phyloP scores from a whole-genome alignment of 2,329 filamentous ascomycete genomes.

The Parascedosporium putredinis region DNA sequence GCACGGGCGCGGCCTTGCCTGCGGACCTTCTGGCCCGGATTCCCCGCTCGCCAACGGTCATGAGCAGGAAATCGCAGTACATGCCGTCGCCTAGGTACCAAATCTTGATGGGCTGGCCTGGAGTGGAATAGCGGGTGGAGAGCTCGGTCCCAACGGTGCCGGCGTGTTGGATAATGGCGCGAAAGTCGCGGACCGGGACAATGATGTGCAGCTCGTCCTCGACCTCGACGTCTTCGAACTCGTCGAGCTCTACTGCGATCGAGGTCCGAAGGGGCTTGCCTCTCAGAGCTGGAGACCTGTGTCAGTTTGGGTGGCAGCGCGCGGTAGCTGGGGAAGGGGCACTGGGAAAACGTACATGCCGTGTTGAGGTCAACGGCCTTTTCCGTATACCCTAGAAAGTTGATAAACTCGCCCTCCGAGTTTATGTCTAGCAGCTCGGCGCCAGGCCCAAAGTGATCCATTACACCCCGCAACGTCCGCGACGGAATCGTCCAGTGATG shows the following conservation, averaged over 20 bases:
- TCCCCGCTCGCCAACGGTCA: slow-evolving; percentile 64
- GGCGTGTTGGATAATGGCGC: slow-evolving; percentile 67
- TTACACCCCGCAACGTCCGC: slow-evolving; percentile 59
- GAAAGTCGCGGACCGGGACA: slow-evolving; percentile 75
- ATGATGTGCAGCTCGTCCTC: slow-evolving; percentile 69
- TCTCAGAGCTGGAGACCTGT: slow-evolving; percentile 57
- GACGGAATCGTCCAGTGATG: slow-evolving; percentile 67
- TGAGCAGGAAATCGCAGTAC: slow-evolving; percentile 66
- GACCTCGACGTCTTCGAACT: slow-evolving; percentile 66
- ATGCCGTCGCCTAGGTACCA: slow-evolving; percentile 60
- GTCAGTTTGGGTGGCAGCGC: slow-evolving; percentile 10
- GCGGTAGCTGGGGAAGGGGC: not conserved
- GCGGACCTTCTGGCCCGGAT: slow-evolving; percentile 36
- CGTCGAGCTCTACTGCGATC: slow-evolving; percentile 63
- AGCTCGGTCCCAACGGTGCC: slow-evolving; percentile 57
- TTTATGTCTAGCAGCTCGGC: slow-evolving; percentile 75
- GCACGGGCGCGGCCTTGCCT: slow-evolving; percentile 15
- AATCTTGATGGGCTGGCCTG: slow-evolving; percentile 62
- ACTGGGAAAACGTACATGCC: slow-evolving; percentile 14
- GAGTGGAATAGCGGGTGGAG: slow-evolving; percentile 59
- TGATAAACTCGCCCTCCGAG: slow-evolving; percentile 60
- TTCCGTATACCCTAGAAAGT: slow-evolving; percentile 74
- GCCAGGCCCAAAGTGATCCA: slow-evolving; percentile 71
- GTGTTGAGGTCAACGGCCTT: slow-evolving; percentile 57
- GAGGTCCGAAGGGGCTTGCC: slow-evolving; percentile 75